Percentiles rank a stretch among this genome's conserved stretches.
These are phyloP conservation scores for Garcileccinum viscosum DNA, from an alignment of 1,284 basidiomycete species.

Conservation along the genomic window DNA sequence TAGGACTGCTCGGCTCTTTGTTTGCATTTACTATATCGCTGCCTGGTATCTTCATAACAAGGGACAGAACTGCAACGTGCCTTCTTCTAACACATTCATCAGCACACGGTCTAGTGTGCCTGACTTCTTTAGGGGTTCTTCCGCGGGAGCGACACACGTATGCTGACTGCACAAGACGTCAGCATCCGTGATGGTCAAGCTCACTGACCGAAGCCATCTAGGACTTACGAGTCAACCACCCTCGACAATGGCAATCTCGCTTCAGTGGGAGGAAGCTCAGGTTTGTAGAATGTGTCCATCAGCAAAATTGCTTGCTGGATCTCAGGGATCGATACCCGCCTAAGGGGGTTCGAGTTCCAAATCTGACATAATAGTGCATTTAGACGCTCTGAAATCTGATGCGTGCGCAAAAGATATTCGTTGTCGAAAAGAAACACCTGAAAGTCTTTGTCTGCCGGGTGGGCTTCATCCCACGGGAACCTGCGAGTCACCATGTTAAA, in stretches of 20 bases:
- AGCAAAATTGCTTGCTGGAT: slow-evolving; percentile 63
- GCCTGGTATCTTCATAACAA: background rate
- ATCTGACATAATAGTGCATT: slow-evolving; percentile 62
- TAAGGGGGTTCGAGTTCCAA: slow-evolving; percentile 58
- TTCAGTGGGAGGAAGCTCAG: slow-evolving; percentile 39
- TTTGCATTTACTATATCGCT: background rate
- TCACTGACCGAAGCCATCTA: no score
- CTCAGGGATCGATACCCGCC: slow-evolving; percentile 63
- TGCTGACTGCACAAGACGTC: slow-evolving; percentile 17
- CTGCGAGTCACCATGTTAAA: slow-evolving; percentile 89
- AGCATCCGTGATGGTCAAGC: no score
- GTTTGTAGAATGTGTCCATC: slow-evolving; percentile 73
- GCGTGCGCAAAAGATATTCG: slow-evolving; percentile 67
- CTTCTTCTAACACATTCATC: background rate
- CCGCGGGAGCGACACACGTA: slow-evolving; percentile 14
- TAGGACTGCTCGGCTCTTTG: background rate
- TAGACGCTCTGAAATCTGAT: slow-evolving; percentile 70
- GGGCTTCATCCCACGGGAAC: slow-evolving; percentile 88
- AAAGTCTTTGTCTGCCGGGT: slow-evolving; percentile 75
- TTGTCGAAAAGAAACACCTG: slow-evolving; percentile 66
- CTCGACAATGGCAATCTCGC: slow-evolving; percentile 21
- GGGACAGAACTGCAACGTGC: background rate
- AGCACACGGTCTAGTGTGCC: background rate
- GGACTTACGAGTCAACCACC: slow-evolving; percentile 25
- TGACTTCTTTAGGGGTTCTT: slow-evolving; percentile 1